Conservation (phyloP, 2,329 filamentous ascomycete genomes). For the Rhynchosporium graminicola region DNA sequence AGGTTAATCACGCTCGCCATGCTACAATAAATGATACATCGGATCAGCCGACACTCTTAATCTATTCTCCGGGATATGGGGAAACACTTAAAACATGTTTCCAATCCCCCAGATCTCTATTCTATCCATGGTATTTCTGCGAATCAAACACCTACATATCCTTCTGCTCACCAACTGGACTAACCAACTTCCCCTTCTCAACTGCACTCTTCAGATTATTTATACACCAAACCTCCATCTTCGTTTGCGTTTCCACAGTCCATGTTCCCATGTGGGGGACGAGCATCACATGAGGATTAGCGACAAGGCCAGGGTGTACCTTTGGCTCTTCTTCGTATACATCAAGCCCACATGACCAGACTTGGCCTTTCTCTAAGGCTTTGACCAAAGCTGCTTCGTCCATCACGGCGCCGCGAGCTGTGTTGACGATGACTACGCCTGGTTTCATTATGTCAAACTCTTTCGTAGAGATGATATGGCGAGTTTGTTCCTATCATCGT, state of each 20-base stretch:
- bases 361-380: slow-evolving; percentile 68
- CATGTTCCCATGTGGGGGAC: slow-evolving; percentile 87
- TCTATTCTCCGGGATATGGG: no score
- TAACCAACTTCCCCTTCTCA: slow-evolving; percentile 62
- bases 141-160: slow-evolving; percentile 41
- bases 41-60: no score
- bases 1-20: no score
- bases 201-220: slow-evolving; percentile 67
- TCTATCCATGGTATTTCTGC: background rate
- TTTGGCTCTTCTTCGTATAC: slow-evolving; percentile 82
- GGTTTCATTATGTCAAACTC: slow-evolving; percentile 79
- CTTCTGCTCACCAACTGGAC: slow-evolving; percentile 71
- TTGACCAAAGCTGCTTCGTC: slow-evolving; percentile 78
- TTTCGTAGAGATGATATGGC: slow-evolving; percentile 70
- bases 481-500: slow-evolving; percentile 55
- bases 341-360: slow-evolving; percentile 72
- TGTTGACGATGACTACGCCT: slow-evolving; percentile 78
- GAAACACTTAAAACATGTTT: background rate
- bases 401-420: slow-evolving; percentile 78
- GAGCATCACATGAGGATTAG: slow-evolving; percentile 71
- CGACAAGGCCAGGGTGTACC: slow-evolving; percentile 70
- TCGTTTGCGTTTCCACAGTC: slow-evolving; percentile 64
- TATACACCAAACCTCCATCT: slow-evolving; percentile 77
- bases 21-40: no score
- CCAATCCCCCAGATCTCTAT: background rate